A percentile compares a stretch with the other conserved stretches of the same genome.
phyloP scores from a whole-genome alignment of 352 stramenopile genomes.

The Phytophthora pseudosyringae region DNA sequence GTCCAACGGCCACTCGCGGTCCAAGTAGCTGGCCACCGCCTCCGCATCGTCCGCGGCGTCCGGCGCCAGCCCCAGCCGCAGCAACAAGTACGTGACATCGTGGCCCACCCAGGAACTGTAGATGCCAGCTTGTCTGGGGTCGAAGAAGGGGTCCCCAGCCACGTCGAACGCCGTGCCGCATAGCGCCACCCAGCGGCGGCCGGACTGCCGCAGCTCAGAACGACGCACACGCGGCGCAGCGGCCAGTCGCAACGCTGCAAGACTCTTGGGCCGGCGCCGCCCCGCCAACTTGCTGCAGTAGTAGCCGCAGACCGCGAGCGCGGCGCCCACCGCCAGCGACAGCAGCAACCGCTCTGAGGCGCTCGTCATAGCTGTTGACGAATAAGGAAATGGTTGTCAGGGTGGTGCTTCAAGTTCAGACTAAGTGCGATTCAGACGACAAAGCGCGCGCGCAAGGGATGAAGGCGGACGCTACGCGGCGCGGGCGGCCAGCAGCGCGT shows the following conservation, averaged over 20 bases:
- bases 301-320: slow-evolving; percentile 31
- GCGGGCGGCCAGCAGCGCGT: slow-evolving; percentile 8
- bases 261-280: slow-evolving; percentile 18
- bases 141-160: slow-evolving; percentile 57
- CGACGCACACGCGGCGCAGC: slow-evolving; percentile 28
- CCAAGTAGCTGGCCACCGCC: slow-evolving; percentile 45
- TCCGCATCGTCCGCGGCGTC: slow-evolving; percentile 37
- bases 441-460: too few species aligned
- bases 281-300: slow-evolving; percentile 27
- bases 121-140: slow-evolving; percentile 28
- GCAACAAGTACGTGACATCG: slow-evolving; percentile 57
- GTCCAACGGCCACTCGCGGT: slow-evolving; percentile 40
- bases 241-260: slow-evolving; percentile 7
- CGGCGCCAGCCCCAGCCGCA: slow-evolving; percentile 43
- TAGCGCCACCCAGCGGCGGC: slow-evolving; percentile 51
- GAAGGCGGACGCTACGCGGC: too few species aligned
- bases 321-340: slow-evolving; percentile 25
- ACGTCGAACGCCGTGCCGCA: slow-evolving; percentile 66
- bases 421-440: slow-evolving; percentile 5
- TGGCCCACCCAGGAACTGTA: slow-evolving; percentile 62
- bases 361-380: slow-evolving; percentile 23
- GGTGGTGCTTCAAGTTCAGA: slow-evolving; percentile 10
- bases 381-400: slow-evolving; percentile 9
- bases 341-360: slow-evolving; percentile 30
- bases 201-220: slow-evolving; percentile 32